Evolutionary conservation across 2,329 filamentous ascomycete species (phyloP).

Genomic region (Lecanoromycetidae sp.): DNA sequence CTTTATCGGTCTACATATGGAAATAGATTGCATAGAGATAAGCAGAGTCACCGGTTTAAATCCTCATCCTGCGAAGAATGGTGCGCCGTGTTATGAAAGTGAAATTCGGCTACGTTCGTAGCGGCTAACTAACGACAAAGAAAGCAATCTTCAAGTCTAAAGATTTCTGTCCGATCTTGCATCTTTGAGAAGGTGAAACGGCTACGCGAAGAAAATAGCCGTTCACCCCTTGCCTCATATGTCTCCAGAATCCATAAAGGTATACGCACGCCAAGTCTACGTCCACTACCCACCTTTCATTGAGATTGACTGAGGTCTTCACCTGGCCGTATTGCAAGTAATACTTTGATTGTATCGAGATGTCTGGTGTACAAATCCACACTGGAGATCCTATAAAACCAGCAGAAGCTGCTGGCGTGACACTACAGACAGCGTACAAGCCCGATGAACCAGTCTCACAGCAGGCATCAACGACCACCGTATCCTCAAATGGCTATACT

Average conservation of each 20-base stretch:
- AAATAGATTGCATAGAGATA: slow-evolving; percentile 11
- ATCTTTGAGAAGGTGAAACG: too few relatives aligned
- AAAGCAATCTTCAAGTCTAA: too few relatives aligned
- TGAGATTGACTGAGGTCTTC: too few relatives aligned
- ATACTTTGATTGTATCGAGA: too few relatives aligned
- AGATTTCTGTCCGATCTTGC: too few relatives aligned
- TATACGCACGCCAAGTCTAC: background rate
- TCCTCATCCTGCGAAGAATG: background rate
- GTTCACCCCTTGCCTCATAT: background rate
- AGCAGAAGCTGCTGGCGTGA: slow-evolving; percentile 27
- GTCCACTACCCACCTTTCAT: background rate
- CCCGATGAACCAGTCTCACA: slow-evolving; percentile 25
- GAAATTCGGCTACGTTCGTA: background rate
- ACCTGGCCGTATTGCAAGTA: too few relatives aligned
- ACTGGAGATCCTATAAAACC: slow-evolving; percentile 35
- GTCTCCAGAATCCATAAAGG: background rate
- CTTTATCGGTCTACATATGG: slow-evolving; percentile 6
- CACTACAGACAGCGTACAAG: slow-evolving; percentile 28
- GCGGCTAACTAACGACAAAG: too few relatives aligned
- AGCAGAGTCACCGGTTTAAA: slow-evolving; percentile 2
- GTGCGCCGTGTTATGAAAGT: background rate
- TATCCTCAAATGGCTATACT: slow-evolving; percentile 22
- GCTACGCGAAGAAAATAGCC: too few relatives aligned
- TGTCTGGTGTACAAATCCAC: slow-evolving; percentile 38
- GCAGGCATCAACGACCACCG: slow-evolving; percentile 18